phyloP scores from a whole-genome alignment of 208 protist genomes.

The Leishmania aethiopica region DNA sequence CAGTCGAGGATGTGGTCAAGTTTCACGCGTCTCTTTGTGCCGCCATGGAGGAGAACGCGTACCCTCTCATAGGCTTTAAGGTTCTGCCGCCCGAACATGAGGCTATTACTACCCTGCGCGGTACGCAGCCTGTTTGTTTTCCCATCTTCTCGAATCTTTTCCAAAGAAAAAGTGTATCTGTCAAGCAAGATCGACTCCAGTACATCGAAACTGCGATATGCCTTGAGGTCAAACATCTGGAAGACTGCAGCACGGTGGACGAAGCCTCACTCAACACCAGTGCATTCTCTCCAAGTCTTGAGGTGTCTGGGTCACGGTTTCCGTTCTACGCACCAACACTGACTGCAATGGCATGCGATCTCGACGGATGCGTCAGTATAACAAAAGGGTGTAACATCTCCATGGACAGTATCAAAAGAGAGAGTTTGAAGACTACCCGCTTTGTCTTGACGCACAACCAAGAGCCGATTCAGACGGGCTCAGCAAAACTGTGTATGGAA shows the following conservation, averaged over 20 bases:
- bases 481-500: constrained; percentile 54
- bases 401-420: constrained; percentile 21
- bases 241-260: constrained; percentile 27
- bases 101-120: constrained; percentile 46
- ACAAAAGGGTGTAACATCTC: constrained; percentile 39
- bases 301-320: constrained; percentile 78
- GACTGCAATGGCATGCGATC: constrained; percentile 66
- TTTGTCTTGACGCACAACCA: constrained; percentile 70
- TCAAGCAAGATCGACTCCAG: constrained; percentile 59
- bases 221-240: constrained; percentile 41
- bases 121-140: constrained; percentile 51
- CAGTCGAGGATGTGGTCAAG: constrained; percentile 43
- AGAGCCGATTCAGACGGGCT: constrained; percentile 74
- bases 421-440: constrained; percentile 30
- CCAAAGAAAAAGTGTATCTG: constrained; percentile 32
- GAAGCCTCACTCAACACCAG: constrained; percentile 18
- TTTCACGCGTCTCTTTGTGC: constrained; percentile 79
- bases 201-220: constrained; percentile 72
- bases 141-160: constrained; percentile 76
- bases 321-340: constrained; percentile 77
- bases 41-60: constrained; percentile 50
- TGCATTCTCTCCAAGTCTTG: constrained; percentile 55
- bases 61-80: constrained; percentile 72
- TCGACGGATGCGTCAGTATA: constrained; percentile 62
- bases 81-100: constrained; percentile 57